Evolutionary conservation across 2,329 filamentous ascomycete species (phyloP), one percentile per base, ranked within the genome.

Genomic region (Alternaria brassicicola): DNA sequence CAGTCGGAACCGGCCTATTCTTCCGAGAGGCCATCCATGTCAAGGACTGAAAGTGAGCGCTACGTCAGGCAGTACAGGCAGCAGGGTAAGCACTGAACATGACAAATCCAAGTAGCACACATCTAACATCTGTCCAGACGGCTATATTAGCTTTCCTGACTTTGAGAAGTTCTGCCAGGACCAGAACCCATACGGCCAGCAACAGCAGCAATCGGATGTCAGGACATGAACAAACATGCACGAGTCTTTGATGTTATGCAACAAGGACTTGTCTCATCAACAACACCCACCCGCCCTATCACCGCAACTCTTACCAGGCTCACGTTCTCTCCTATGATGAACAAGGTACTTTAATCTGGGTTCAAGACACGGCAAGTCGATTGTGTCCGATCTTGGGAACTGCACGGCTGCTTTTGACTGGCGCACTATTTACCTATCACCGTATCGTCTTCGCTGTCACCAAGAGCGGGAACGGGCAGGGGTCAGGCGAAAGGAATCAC

Each of bases 111-210:
- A 31, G n/a, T 23, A 49, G 13, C 25, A 38, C 6, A 4, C 59
- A 8, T 61, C 68, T 72, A 52, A 75, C 65, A 38, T 42, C 38
- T 2, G 19, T 50, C 30, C 50, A 68, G 84, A 81, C 55, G 84
- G 86, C 61, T 91, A 91, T 76, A 88, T 89, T 71, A 90, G 88
- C 79, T 91, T 91, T 72, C 89, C 89, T 15, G 89, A 85, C 74
- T 91, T 90, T 75, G 89, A 91, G 69, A 84, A 86, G 59, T 90
- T 83, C 64, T 79, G 88, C 81, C 62, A 75, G 31, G 63, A 52
- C n/a, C 66, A 69, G 42, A 69, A 70, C 51, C 62, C 66, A 19
- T 76, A 76, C 59, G 70, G 70, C 9, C 70, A 74, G 52, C 66
- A 65, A 38, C 66, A 61, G 19, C 66, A 61, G 21, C 68, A 72